phyloP scores from a whole-genome alignment of 495 filamentous ascomycete species.

The Bryoglossum gracile region DNA sequence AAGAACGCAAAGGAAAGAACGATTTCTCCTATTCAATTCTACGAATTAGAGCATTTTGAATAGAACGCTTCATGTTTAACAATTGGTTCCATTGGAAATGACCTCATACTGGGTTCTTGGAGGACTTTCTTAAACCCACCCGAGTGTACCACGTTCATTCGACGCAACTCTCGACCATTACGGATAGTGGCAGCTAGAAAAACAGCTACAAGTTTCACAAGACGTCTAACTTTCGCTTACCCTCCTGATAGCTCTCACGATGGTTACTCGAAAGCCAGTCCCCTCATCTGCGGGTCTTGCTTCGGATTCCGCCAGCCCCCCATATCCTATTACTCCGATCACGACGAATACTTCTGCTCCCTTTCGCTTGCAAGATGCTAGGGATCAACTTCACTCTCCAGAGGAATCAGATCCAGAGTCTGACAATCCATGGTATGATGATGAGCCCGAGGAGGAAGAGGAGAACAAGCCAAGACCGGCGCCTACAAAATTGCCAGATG shows the following conservation, averaged over 20 bases:
- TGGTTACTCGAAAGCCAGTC: slow-evolving; percentile 37
- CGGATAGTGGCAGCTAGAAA: too few relatives aligned
- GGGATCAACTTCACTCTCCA: slow-evolving; percentile 22
- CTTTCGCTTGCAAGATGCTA: slow-evolving; percentile 28
- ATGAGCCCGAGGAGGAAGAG: slow-evolving; percentile 14
- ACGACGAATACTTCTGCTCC: slow-evolving; percentile 24
- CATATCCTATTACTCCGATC: slow-evolving; percentile 23
- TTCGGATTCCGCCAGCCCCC: neutral
- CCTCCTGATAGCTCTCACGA: slow-evolving; percentile 9
- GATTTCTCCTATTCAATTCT: neutral
- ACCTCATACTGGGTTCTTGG: too few relatives aligned
- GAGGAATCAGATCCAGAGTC: slow-evolving; percentile 30
- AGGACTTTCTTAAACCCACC: too few relatives aligned
- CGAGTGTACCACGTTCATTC: too few relatives aligned
- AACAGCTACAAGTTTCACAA: too few relatives aligned
- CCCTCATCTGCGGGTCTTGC: slow-evolving; percentile 23
- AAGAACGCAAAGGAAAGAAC: neutral
- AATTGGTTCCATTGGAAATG: too few relatives aligned
- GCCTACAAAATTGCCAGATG: slow-evolving; percentile 22
- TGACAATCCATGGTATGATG: slow-evolving; percentile 32
- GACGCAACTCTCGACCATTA: too few relatives aligned
- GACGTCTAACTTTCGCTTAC: too few relatives aligned
- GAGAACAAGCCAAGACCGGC: slow-evolving; percentile 7
- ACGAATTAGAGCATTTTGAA: too few relatives aligned
- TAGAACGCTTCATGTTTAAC: too few relatives aligned